These are phyloP conservation scores for Elongisporangium senticosum DNA, from an alignment of 352 stramenopile species.

Conservation along the genomic window DNA sequence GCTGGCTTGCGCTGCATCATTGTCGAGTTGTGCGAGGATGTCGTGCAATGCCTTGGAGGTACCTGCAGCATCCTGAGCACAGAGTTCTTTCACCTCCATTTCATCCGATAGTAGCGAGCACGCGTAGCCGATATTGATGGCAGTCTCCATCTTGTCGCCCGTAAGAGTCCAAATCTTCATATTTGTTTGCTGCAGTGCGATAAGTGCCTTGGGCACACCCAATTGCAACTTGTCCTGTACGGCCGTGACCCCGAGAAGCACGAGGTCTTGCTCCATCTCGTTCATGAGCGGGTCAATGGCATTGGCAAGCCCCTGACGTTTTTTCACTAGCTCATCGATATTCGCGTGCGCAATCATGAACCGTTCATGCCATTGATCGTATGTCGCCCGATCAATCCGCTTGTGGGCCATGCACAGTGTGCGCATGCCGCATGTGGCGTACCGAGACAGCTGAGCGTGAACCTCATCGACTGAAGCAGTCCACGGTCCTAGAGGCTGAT, in stretches of 20 bases:
- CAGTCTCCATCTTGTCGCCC: slow-evolving; percentile 93
- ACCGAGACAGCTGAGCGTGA: slow-evolving; percentile 51
- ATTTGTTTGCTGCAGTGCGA: slow-evolving; percentile 77
- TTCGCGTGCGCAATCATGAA: slow-evolving; percentile 48
- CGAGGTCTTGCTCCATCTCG: slow-evolving; percentile 78
- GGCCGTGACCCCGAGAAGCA: slow-evolving; percentile 82
- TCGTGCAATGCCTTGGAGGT: slow-evolving; percentile 47
- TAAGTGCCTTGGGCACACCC: slow-evolving; percentile 86
- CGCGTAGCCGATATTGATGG: slow-evolving; percentile 94
- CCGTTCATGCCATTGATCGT: slow-evolving; percentile 52
- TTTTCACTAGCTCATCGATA: slow-evolving; percentile 73
- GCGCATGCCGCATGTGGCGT: slow-evolving; percentile 67
- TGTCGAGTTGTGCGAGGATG: slow-evolving; percentile 12
- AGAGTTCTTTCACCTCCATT: slow-evolving; percentile 73
- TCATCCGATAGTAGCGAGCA: slow-evolving; percentile 75
- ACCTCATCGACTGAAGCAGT: slow-evolving; percentile 23
- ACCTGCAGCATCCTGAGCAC: slow-evolving; percentile 10
- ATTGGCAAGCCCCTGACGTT: slow-evolving; percentile 51
- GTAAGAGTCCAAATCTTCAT: slow-evolving; percentile 96
- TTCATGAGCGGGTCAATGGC: slow-evolving; percentile 73
- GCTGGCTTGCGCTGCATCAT: neutral
- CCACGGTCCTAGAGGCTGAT: slow-evolving; percentile 3
- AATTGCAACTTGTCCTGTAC: slow-evolving; percentile 93
- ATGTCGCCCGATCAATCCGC: slow-evolving; percentile 37
- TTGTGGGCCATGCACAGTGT: slow-evolving; percentile 76